phyloP scores from a whole-genome alignment of 192 early-diverging fungal species.

The Gonapodya sp. region DNA sequence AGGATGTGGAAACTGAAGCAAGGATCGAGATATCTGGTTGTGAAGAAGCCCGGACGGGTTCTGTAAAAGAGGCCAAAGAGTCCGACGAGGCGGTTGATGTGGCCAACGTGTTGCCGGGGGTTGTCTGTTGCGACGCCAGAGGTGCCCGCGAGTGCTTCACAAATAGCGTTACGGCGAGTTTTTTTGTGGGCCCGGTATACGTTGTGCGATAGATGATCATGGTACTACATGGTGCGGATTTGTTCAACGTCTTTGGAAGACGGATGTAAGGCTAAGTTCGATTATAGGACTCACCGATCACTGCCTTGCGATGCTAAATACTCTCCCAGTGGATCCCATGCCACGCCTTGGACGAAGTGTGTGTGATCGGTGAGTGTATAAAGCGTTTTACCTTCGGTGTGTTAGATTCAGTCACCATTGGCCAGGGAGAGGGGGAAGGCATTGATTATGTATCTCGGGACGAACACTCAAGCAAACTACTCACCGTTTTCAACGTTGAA shows the following conservation, averaged over 20 bases:
- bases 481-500: conserved; percentile 70
- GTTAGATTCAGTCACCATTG: neutral
- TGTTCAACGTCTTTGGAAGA: no score
- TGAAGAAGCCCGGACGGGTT: no score
- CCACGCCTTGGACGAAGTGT: conserved; percentile 94
- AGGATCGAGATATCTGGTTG: no score
- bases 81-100: no score
- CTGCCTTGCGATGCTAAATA: conserved; percentile 87
- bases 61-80: no score
- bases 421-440: no score
- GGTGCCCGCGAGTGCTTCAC: neutral
- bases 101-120: no score
- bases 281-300: conserved; percentile 54
- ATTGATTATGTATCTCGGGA: no score
- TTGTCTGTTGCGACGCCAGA: conserved; percentile 14
- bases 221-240: conserved; percentile 16
- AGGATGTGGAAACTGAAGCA: conserved; percentile 48
- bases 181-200: conserved; percentile 7
- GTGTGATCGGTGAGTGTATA: conserved; percentile 70
- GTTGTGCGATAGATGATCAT: conserved; percentile 21
- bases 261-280: no score
- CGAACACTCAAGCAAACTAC: conserved; percentile 9
- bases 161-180: conserved; percentile 11
- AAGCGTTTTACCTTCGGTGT: conserved; percentile 49
- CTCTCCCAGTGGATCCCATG: conserved; percentile 85